These are phyloP conservation scores for Anthostomella pinea DNA, from an alignment of 2,329 filamentous ascomycete genomes.

Conservation along the genomic window DNA sequence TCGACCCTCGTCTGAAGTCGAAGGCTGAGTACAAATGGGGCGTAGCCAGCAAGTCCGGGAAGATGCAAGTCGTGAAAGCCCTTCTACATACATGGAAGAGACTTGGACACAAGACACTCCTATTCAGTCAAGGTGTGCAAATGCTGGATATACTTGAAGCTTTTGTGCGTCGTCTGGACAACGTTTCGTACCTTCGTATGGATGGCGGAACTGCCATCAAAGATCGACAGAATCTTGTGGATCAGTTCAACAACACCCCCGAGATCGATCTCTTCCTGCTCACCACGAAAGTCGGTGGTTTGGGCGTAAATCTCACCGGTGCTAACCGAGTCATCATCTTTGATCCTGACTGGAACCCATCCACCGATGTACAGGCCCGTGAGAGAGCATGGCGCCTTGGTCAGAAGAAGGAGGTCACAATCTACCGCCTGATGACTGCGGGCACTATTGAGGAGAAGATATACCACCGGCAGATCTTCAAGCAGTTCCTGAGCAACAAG, in stretches of 20 bases:
- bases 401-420: slow-evolving; percentile 91
- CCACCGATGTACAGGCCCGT: slow-evolving; percentile 90
- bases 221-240: slow-evolving; percentile 82
- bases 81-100: slow-evolving; percentile 85
- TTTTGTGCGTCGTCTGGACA: slow-evolving; percentile 66
- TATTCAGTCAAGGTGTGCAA: slow-evolving; percentile 90
- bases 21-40: slow-evolving; percentile 76
- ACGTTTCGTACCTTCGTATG: slow-evolving; percentile 81
- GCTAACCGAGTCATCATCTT: too few relatives aligned
- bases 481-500: slow-evolving; percentile 96
- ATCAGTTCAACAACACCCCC: slow-evolving; percentile 83
- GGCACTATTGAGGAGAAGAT: slow-evolving; percentile 99
- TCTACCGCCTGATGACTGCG: slow-evolving; percentile 96
- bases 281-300: slow-evolving; percentile 90
- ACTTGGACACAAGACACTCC: slow-evolving; percentile 84
- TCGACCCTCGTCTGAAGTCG: slow-evolving; percentile 56
- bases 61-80: slow-evolving; percentile 92
- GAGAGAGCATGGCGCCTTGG: slow-evolving; percentile 95
- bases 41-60: slow-evolving; percentile 75
- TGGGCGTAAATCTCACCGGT: slow-evolving; percentile 92
- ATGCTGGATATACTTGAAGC: slow-evolving; percentile 94
- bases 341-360: slow-evolving; percentile 98
- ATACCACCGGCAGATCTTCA: slow-evolving; percentile 97
- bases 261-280: slow-evolving; percentile 84
- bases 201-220: slow-evolving; percentile 90